phyloP scores from a whole-genome alignment of 108 stramenopile species.

The Discostella stelligeroides region DNA sequence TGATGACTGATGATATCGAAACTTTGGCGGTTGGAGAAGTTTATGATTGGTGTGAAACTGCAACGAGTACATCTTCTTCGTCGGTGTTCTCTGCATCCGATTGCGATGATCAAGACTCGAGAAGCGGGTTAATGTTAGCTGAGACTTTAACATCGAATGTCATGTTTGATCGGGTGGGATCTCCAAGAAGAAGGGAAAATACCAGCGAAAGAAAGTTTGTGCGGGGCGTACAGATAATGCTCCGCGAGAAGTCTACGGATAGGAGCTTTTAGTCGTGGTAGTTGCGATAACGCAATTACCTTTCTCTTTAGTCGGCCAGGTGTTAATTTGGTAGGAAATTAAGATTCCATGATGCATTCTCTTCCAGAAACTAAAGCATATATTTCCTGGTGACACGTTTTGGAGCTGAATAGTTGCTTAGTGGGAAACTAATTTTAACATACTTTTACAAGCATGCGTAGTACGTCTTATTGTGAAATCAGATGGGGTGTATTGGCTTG shows the following conservation, averaged over 20 bases:
- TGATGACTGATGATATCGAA: conserved; percentile 78
- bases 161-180: conserved; percentile 2
- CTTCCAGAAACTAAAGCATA: no score
- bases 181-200: not conserved
- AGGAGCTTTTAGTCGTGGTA: not conserved
- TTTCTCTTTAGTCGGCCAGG: no score
- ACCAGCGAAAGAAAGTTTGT: conserved; percentile 12
- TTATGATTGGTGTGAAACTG: conserved; percentile 8
- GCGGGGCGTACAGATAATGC: conserved; percentile 43
- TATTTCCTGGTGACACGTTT: no score
- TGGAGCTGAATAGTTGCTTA: conserved; percentile 6
- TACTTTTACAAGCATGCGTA: conserved; percentile 28
- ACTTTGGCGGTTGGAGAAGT: conserved; percentile 61
- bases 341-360: no score
- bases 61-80: not conserved
- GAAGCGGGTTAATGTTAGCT: conserved; percentile 3
- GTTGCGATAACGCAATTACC: not conserved
- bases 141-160: conserved; percentile 6
- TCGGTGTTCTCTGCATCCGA: conserved; percentile 10
- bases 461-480: conserved; percentile 39
- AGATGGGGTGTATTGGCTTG: conserved; percentile 37
- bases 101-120: conserved; percentile 13
- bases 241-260: conserved; percentile 35
- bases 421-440: conserved; percentile 6
- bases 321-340: no score